A percentile compares a stretch with the other conserved stretches of the same genome.
Evolutionary conservation across 805 yeast species (phyloP).

Genomic region (Kodamaea kaohsiungensis): DNA sequence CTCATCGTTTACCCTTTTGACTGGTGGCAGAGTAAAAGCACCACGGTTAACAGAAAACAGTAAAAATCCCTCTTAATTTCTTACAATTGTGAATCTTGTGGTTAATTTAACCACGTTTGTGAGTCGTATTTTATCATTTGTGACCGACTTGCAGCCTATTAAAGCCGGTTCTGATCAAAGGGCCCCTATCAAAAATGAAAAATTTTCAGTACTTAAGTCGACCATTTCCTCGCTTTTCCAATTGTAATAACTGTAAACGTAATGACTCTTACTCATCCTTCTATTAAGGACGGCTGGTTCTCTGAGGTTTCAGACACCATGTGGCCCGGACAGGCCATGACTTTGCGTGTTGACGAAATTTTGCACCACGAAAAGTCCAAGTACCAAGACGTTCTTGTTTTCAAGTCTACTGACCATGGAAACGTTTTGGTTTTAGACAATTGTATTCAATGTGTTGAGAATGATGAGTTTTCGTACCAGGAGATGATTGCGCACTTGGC

Average conservation of each 20-base stretch:
- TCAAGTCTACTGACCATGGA: conserved; percentile 92
- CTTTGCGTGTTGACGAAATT: conserved; percentile 81
- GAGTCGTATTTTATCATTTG: background rate
- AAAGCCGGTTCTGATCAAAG: background rate
- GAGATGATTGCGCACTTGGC: conserved; percentile 98
- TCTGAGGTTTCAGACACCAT: conserved; percentile 90
- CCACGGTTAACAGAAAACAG: background rate
- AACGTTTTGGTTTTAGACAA: conserved; percentile 94
- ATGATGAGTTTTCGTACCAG: conserved; percentile 97
- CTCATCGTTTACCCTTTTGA: too few species aligned
- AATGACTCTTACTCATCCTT: conserved; percentile 49
- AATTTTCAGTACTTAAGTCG: conserved; percentile 15
- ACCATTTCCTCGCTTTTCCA: conserved; percentile 14
- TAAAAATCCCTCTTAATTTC: background rate
- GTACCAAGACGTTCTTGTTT: conserved; percentile 92
- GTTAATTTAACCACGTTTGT: background rate
- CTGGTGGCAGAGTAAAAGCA: too few species aligned
- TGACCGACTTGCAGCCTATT: background rate
- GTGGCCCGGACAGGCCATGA: conserved; percentile 99
- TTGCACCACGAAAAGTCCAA: conserved; percentile 82
- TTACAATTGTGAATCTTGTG: background rate
- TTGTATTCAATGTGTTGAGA: conserved; percentile 93
- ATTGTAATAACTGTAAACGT: background rate
- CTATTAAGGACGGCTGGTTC: conserved; percentile 90
- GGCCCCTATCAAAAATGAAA: background rate